Percentiles rank a stretch among this genome's conserved stretches.
Evolutionary conservation across 495 filamentous ascomycete species (phyloP).

Genomic region (Penicillium canescens): DNA sequence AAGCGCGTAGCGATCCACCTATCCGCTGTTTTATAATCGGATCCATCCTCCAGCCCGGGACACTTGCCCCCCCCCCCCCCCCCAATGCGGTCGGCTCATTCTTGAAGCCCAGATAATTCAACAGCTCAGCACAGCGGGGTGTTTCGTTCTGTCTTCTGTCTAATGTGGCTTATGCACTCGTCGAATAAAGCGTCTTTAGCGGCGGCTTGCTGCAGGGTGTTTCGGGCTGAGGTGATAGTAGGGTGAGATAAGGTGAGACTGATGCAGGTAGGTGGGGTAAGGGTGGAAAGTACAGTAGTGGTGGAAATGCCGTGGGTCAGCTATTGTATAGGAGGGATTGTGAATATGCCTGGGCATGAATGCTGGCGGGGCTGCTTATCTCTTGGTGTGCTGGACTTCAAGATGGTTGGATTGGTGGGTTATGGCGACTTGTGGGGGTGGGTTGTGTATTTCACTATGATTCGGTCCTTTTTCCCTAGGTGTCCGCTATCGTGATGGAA

Average conservation of each 20-base stretch:
- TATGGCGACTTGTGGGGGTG: no score
- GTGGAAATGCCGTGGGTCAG: not conserved
- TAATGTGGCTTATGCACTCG: conserved; percentile 8
- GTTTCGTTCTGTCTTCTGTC: no score
- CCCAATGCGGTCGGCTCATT: not conserved
- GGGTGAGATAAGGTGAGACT: not conserved
- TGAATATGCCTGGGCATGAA: no score
- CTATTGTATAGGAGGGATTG: not conserved
- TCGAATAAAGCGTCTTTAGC: conserved; percentile 11
- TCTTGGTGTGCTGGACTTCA: no score
- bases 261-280: conserved; percentile 1
- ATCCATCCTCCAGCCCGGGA: not conserved
- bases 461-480: no score
- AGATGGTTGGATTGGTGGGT: no score
- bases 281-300: not conserved
- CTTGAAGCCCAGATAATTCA: not conserved
- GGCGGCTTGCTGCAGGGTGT: conserved; percentile 11
- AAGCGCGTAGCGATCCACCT: not conserved
- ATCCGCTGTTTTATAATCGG: not conserved
- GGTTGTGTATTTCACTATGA: no score
- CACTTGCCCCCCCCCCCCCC: not conserved
- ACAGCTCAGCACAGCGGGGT: not conserved
- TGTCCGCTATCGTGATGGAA: no score
- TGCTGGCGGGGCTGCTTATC: no score
- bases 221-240: conserved; percentile 7